Percentiles rank a stretch among this genome's conserved stretches.
Evolutionary conservation across 2,329 filamentous ascomycete species (phyloP).

Genomic region (Fusarium sp.): DNA sequence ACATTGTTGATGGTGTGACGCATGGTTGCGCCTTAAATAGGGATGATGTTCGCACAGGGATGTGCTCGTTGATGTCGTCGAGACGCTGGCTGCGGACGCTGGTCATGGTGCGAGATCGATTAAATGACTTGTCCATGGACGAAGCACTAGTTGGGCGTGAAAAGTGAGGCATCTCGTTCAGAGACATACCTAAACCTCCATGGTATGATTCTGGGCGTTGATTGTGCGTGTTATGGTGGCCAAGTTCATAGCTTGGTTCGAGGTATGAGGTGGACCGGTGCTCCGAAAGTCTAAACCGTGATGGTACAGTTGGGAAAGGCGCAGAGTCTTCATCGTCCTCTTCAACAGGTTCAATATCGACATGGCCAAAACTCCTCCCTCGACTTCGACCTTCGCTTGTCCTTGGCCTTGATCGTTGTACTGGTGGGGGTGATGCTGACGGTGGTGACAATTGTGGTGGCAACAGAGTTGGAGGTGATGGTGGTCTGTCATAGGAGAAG

Average conservation of each 20-base stretch:
- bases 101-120: slow-evolving; percentile 42
- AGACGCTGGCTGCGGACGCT: slow-evolving; percentile 33
- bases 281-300: slow-evolving; percentile 20
- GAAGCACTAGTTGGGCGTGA: slow-evolving; percentile 44
- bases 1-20: slow-evolving; percentile 44
- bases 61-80: slow-evolving; percentile 52
- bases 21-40: slow-evolving; percentile 55
- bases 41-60: slow-evolving; percentile 51
- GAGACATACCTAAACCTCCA: slow-evolving; percentile 19
- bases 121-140: slow-evolving; percentile 32
- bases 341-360: slow-evolving; percentile 37
- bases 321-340: slow-evolving; percentile 32
- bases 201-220: slow-evolving; percentile 28
- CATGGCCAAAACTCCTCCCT: slow-evolving; percentile 19
- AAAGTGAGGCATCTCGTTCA: slow-evolving; percentile 28
- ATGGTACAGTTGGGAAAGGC: slow-evolving; percentile 36
- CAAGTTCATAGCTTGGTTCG: slow-evolving; percentile 2
- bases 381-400: slow-evolving; percentile 33
- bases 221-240: background rate
- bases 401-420: slow-evolving; percentile 31
- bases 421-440: slow-evolving; percentile 25
- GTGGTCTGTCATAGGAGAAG: slow-evolving; percentile 13
- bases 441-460: slow-evolving; percentile 14
- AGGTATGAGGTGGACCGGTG: slow-evolving; percentile 19
- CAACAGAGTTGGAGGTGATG: slow-evolving; percentile 8